Base-by-base conservation (phyloP, 2,329 filamentous ascomycete genomes). In the Septoria petroselini region DNA sequence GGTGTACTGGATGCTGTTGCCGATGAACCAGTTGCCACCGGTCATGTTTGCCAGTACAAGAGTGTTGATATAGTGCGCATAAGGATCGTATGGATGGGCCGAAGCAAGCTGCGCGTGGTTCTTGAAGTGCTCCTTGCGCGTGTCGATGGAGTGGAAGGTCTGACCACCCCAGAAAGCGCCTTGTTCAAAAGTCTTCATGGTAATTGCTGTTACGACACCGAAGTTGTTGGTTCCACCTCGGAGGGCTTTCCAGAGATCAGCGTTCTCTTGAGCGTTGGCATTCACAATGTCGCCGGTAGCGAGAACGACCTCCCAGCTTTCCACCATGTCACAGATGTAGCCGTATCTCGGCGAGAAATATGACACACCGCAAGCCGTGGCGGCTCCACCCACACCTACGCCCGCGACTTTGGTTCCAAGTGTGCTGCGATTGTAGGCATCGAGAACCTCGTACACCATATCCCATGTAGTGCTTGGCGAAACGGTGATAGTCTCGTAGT, bases 351-450 rank as follows among this genome's bases (percentile, higher is more conserved):
- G 48, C 1, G 62, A 61, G 39, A 62, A 65, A 53, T 61, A 67
- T 1, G 58, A 62, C 18, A 63, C 57, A n/a, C 64, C 63, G n/a
- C 65, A 63, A 9, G 62, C 61, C 5, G 61, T 51, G 3, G 51
- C 57, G 2, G 64, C 46, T 14, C 64, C 64, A 7, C 60, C 62
- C 14, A 65, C 63, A 18, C 64, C 64, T n/a, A 65, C 58, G 12
- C 41, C 42, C 11, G 53, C 55, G 8, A 55, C 51, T 33, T 58
- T 50, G 12, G 58, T 59, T n/a, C 62, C 61, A 7, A 55, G 35
- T 8, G 57, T 58, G 7, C 49, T 39, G 7, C 62, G 31, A 15
- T 52, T 48, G 30, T 48, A 21, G n/a, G 39, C 41, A 27, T 54
- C 52, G 7, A 64, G 48, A 9, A 41, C 49, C 11, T 43, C 34